Base-by-base conservation (phyloP, 257 asterid species). In the Verbena officinalis region DNA sequence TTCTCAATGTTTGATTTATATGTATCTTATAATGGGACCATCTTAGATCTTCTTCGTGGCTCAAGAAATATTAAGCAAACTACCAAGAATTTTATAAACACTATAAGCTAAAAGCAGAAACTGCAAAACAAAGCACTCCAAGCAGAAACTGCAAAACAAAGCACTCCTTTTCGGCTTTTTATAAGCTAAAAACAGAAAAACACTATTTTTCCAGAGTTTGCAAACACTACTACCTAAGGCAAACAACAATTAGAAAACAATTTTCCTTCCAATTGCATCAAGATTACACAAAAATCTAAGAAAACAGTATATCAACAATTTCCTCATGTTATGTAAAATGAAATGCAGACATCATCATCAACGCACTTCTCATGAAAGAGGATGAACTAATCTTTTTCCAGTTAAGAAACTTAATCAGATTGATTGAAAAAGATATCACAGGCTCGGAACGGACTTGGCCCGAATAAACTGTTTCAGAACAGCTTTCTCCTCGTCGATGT, bases 401-500 rank as follows among this genome's bases (percentile, higher is more conserved):
- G 31, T n/a, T 24, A 49, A 55, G 67, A 55, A 74, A 50, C 19
- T 53, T 34, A 55, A 27, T 27, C 33, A 27, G 72, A 71, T 65
- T 56, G 65, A 27, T 22, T 38, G 50, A 50, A 56, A 48, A 7
- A 36, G 7, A 4, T 36, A 9, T 73, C 76, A 85, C 72, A 85
- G 57, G 56, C 34, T 75, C 9, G 93, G 95, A 64, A 82, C 36
- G 56, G 85, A 72, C 64, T 86, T 89, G 66, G 93, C 75, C 48
- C 88, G 80, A 73, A 92, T 87, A 9, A 87, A 87, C 79, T 85
- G 91, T 65, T 92, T 92, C 12, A 92, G 88, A 78, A 82, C 44
- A 55, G 89, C 90, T 69, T 89, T 92, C 79, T 92, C 98, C 78
- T 85, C 98, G n/a, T 92, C 97, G 19, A 82, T 83, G 46, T 79